Base-by-base conservation (phyloP, 768 basidiomycete genomes). In the Termitomyces sp. region DNA sequence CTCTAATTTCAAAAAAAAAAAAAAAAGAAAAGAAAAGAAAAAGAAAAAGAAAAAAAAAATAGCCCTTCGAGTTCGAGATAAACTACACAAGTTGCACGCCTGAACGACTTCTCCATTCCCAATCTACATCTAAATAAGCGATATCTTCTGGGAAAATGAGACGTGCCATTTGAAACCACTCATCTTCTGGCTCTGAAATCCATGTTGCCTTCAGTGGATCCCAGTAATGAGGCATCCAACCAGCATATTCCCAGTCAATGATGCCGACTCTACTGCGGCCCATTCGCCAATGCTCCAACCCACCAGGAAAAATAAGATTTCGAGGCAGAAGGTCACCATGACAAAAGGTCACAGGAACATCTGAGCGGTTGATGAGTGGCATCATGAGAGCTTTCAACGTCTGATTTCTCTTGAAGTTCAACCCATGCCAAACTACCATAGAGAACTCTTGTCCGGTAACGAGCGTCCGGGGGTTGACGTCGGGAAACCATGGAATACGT, bases 101-200 rank as follows among this genome's bases (percentile, higher is more conserved):
- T 22, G 58, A 59, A 20, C 51, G 58, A 53, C 40, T 53, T 32
- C 58, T 39, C 58, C 58, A 59, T 35, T 59, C 58, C 51, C 50
- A 59, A 35, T 59, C 51, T 18, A 39, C 39, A 45, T 59, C 49
- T 24, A 59, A 53, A 33, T 53, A 32, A 8, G 24, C 11, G 7
- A 16, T 35, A 20, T 51, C 49, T 11, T 59, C 58, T 12, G 58
- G 51, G 12, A 59, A 59, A 20, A 59, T 45, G 39, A 44, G 39
- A 24, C 51, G 58, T 15, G 22, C 58, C 24, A 59, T 59, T n/a
- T 40, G 49, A 28, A 50, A 39, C 58, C 49, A 59, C 18, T 59
- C 58, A 59, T 59, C 58, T 1, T 59, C 58, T 40, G 12, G 32
- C 15, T 59, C 58, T 24, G 32, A 12, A 7, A 53, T 59, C 51